A percentile compares a stretch with the other conserved stretches of the same genome.
phyloP scores from a whole-genome alignment of 129 eudicot species.

The Saposhnikovia divaricata region DNA sequence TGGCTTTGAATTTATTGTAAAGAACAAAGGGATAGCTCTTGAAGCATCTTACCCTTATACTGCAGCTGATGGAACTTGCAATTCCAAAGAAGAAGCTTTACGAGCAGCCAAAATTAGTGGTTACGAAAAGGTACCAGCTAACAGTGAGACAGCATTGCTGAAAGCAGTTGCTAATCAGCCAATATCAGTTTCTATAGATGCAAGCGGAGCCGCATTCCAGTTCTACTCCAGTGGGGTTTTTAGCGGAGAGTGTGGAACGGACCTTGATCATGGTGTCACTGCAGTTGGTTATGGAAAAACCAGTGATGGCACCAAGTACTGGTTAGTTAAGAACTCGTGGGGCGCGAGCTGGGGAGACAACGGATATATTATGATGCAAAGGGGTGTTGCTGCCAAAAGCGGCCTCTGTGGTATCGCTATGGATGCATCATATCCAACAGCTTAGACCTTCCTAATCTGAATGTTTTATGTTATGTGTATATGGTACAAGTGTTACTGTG shows the following conservation, averaged over 20 bases:
- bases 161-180: constrained; percentile 31
- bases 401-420: constrained; percentile 49
- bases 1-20: constrained; percentile 16
- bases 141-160: constrained; percentile 15
- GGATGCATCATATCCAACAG: constrained; percentile 36
- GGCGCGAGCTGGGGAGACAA: constrained; percentile 41
- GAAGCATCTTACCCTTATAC: constrained; percentile 26
- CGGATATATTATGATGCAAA: constrained; percentile 46
- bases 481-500: not conserved
- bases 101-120: constrained; percentile 19
- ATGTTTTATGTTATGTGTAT: not conserved
- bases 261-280: constrained; percentile 27
- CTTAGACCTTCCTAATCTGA: not conserved
- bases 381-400: constrained; percentile 28
- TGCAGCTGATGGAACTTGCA: constrained; percentile 17
- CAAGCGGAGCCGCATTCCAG: constrained; percentile 14
- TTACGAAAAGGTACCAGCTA: constrained; percentile 16
- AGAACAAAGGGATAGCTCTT: constrained; percentile 25
- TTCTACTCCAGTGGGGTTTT: constrained; percentile 25
- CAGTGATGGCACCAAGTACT: constrained; percentile 21
- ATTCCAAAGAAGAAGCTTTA: constrained; percentile 2
- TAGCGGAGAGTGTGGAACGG: constrained; percentile 22
- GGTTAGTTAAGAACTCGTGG: constrained; percentile 33
- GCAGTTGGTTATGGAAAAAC: constrained; percentile 28
- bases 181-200: constrained; percentile 22